Conservation (phyloP, 2,329 filamentous ascomycete species). For the Diaporthe citrichinensis region DNA sequence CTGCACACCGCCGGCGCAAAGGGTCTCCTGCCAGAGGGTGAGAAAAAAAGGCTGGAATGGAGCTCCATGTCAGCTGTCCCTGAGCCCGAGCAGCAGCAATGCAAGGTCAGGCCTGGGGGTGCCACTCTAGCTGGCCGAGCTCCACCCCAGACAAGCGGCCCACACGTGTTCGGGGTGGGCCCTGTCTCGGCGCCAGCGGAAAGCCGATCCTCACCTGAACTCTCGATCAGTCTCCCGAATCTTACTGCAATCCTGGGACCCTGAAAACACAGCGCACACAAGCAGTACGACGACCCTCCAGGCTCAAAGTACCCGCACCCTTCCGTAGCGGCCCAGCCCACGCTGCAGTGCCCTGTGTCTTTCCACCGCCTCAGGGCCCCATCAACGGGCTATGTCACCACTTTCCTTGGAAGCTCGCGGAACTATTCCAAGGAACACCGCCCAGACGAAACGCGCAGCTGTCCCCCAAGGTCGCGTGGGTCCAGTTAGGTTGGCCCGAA, state of each 20-base stretch:
- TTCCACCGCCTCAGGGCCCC: slow-evolving; percentile 7
- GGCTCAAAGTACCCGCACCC: neutral
- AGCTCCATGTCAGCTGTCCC: slow-evolving; percentile 32
- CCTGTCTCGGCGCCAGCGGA: slow-evolving; percentile 26
- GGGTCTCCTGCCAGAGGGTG: slow-evolving; percentile 3
- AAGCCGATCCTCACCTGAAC: slow-evolving; percentile 33
- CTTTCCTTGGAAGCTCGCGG: slow-evolving; percentile 8
- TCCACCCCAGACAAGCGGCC: slow-evolving; percentile 21
- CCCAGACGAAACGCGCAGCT: slow-evolving; percentile 17
- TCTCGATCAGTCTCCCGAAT: slow-evolving; percentile 25
- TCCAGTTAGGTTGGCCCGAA: slow-evolving; percentile 20
- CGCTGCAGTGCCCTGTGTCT: slow-evolving; percentile 3
- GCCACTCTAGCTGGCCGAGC: slow-evolving; percentile 4
- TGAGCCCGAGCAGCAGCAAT: neutral
- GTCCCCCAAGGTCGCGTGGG: slow-evolving; percentile 5
- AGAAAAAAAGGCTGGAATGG: neutral
- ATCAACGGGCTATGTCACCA: neutral
- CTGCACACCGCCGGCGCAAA: slow-evolving; percentile 13
- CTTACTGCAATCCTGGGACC: slow-evolving; percentile 31
- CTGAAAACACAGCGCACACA: slow-evolving; percentile 12
- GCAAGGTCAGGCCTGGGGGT: slow-evolving; percentile 9
- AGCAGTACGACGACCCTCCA: neutral
- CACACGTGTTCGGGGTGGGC: slow-evolving; percentile 27
- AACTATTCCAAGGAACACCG: slow-evolving; percentile 12
- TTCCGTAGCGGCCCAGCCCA: neutral